Evolutionary conservation across 768 basidiomycete species (phyloP), one percentile per base, ranked within the genome.

Genomic region (Macrolepiota fuliginosa): DNA sequence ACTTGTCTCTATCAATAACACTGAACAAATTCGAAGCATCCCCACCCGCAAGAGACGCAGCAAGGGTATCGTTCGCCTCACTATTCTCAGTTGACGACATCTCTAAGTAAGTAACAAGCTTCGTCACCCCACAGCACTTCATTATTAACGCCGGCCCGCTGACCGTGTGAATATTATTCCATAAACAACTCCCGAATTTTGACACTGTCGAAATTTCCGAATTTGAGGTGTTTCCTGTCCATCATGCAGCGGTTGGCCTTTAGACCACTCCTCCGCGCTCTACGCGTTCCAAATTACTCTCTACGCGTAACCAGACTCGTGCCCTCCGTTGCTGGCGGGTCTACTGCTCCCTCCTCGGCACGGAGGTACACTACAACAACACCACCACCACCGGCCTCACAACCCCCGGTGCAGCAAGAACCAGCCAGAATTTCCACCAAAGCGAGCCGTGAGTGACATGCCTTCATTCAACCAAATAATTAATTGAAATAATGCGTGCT

Each of bases 1-100:
- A 88, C 88, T 83, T 87, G 76, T 88, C 83, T 71, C 77, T 83
- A 67, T 91, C 87, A 45, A 91, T 85, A 61, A 83, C 77, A 17
- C 71, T 67, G 66, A 78, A 91, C 9, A 91, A 70, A 69, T 83
- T 90, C 2, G 83, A 77, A 4, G 76, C 65, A 40, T 87, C 84
- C 59, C 74, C 72, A 2, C 81, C 82, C 58, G 76, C 74, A 52
- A 83, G 63, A 63, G 79, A 78, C 32, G 80, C 70, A 58, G 80
- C 73, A 11, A 80, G 67, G 24, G 86, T 83, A 58, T 77, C 78
- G 42, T 67, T 64, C 3, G 67, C 54, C 24, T 51, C 49, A 27
- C 36, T 15, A 13, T 39, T 51, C 35, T 39, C 36, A 22, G 47
- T 37, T 12, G 29, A 19, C 24, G n/a, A 29, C 25, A 56, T 45